Base-by-base conservation (phyloP, 1,284 basidiomycete species). In the Ceratobasidium sp. region DNA sequence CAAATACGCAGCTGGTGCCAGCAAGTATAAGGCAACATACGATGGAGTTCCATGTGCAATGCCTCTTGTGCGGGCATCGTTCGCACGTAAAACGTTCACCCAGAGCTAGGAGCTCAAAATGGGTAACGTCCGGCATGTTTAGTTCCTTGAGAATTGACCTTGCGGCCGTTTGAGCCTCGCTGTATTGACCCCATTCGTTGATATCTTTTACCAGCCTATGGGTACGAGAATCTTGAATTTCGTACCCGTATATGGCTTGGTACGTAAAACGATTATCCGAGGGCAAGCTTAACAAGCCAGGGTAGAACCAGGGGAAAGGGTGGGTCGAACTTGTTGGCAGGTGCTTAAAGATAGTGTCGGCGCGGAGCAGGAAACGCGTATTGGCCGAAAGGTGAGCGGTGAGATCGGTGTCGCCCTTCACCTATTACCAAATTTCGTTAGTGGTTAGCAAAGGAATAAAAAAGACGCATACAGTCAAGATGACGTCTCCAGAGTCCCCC, bases 281-380 rank as follows among this genome's bases (percentile, higher is more conserved):
- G 55, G 12, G 55, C 23, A 7, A 12, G 27, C n/a, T 12, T 3
- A 12, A 3, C 4, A 59, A 59, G 12, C 55, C 33, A 27, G 55
- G 55, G 55, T 27, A 59, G n/a, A 59, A 27, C 12, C n/a, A 14
- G 20, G 23, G 10, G 12, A 35, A 23, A 3, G 4, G 14, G 16
- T 12, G 3, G 3, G 23, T 27, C 10, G 33, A 3, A 35, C 8
- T 20, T 35, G 33, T 27, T n/a, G 3, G 10, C 16, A 7, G 12
- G 10, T 35, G 55, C 55, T 14, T 6, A 27, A 59, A 59, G 23
- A 59, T 27, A 6, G 55, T 59, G 55, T 59, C 55, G 23, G 55
- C 55, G 6, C 55, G 55, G n/a, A 59, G 55, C 23, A 59, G 55
- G n/a, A 59, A 59, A 27, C 55, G 55, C 12, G 55, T 59, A 16